Percentiles rank a stretch among this genome's conserved stretches.
Evolutionary conservation across 2,329 filamentous ascomycete species (phyloP).

Genomic region (Talaromyces sp.): DNA sequence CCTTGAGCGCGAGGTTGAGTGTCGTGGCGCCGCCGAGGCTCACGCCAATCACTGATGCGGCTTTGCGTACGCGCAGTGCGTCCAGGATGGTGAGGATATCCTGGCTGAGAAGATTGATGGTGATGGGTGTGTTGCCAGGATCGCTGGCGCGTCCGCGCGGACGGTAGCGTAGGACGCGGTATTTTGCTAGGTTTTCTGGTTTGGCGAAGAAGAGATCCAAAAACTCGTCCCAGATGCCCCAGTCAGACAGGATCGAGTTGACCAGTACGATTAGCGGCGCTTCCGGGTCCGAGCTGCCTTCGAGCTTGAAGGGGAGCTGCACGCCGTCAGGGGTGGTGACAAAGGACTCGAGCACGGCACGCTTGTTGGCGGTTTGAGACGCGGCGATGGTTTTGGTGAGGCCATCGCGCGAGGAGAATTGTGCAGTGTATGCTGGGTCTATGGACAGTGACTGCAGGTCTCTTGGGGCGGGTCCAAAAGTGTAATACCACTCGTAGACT

Average conservation of each 20-base stretch:
- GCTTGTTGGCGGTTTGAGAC: constrained; percentile 26
- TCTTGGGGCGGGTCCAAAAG: constrained; percentile 69
- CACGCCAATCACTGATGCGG: constrained; percentile 67
- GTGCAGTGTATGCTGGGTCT: constrained; percentile 42
- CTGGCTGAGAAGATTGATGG: constrained; percentile 60
- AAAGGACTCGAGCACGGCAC: constrained; percentile 59
- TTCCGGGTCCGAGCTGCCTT: constrained; percentile 61
- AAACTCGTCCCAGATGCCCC: constrained; percentile 76
- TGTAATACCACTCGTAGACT: constrained; percentile 69
- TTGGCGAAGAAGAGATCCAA: constrained; percentile 55
- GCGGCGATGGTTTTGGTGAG: constrained; percentile 52
- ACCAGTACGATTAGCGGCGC: constrained; percentile 70
- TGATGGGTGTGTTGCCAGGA: constrained; percentile 43
- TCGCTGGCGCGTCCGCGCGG: constrained; percentile 60
- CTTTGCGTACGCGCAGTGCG: constrained; percentile 62
- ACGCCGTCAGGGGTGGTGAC: constrained; percentile 66
- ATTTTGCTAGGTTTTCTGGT: constrained; percentile 47
- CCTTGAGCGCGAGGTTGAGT: constrained; percentile 64
- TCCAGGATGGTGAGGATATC: constrained; percentile 65
- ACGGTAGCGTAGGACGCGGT: constrained; percentile 73
- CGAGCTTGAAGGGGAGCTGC: constrained; percentile 65
- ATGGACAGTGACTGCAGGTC: constrained; percentile 55
- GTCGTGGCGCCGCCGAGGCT: constrained; percentile 76
- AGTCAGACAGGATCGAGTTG: constrained; percentile 75
- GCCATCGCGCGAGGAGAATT: constrained; percentile 53